Base-by-base conservation (phyloP, 331 rosid species). In the Pyrus hybrid region DNA sequence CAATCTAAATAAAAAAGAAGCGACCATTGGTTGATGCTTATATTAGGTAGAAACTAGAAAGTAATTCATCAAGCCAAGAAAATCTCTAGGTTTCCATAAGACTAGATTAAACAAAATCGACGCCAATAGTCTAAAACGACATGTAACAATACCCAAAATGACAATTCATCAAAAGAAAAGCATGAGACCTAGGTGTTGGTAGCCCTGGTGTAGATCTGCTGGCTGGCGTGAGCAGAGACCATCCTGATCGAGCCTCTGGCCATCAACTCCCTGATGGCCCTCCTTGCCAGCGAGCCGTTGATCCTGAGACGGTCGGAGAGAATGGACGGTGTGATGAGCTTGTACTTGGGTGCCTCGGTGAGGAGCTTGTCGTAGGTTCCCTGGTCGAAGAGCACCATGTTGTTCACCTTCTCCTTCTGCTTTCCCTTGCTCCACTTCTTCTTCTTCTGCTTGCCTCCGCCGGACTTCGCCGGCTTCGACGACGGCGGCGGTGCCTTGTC, bases 371-470 rank as follows among this genome's bases (percentile, higher is more conserved):
- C 82, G 26, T 79, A 79, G n/a, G 82, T 79, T 0, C 41, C 82
- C 62, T 79, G 82, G 28, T 79, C 82, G 49, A 79, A 79, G 35
- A 79, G 32, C 1, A 79, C 78, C 77, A 73, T 79, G 70, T 79
- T 79, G 78, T 79, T 79, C 43, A 79, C 78, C 82, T 79, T 79
- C 74, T 79, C 82, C 74, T 79, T 79, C 18, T 79, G 82, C 64
- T 79, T 79, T 13, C 78, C 82, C 17, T 79, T 79, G 56, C 82
- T 79, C 82, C 82, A 79, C 72, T 79, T 79, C 78, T 72, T 71
- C 33, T 71, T 71, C 76, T 71, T 71, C 76, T 71, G 76, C 67
- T 71, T 71, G 51, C 76, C 76, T n/a, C 76, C 66, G 13, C 76
- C 76, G 5, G 76, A 71, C 62, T 71, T 71, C 14, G 76, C 76